phyloP scores from a whole-genome alignment of 768 basidiomycete species.

The Pholiota molesta region DNA sequence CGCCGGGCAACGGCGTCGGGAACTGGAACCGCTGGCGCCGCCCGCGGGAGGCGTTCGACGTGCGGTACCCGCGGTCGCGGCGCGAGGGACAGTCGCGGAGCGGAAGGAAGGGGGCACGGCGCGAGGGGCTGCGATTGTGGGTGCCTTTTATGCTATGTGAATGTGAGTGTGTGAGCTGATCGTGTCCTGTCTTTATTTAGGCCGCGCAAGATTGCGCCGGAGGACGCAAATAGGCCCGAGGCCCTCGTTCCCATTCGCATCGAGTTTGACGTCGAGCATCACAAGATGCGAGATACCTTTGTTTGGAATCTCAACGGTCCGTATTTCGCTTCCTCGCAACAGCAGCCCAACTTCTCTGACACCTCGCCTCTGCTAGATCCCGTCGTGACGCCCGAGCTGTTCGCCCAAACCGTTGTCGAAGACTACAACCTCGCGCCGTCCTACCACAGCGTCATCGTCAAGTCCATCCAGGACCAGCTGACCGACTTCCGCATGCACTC shows the following conservation, averaged over 20 bases:
- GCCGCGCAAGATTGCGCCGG: slow-evolving; percentile 59
- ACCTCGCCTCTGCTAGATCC: slow-evolving; percentile 58
- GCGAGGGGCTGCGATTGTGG: slow-evolving; percentile 78
- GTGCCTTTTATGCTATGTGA: slow-evolving; percentile 36
- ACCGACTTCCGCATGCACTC: slow-evolving; percentile 77
- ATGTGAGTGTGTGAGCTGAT: slow-evolving; percentile 12
- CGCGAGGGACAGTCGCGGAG: slow-evolving; percentile 43
- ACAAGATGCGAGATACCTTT: slow-evolving; percentile 94
- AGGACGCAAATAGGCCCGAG: slow-evolving; percentile 69
- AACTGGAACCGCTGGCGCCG: slow-evolving; percentile 42
- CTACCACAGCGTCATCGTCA: slow-evolving; percentile 70
- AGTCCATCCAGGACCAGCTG: slow-evolving; percentile 88
- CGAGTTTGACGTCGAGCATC: slow-evolving; percentile 94
- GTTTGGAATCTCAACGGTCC: slow-evolving; percentile 96
- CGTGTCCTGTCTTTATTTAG: slow-evolving; percentile 33
- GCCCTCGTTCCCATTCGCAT: slow-evolving; percentile 93
- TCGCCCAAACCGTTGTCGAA: slow-evolving; percentile 89
- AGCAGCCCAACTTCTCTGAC: too few relatives aligned
- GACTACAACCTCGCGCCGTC: slow-evolving; percentile 78
- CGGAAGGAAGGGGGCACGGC: slow-evolving; percentile 54
- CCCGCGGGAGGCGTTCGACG: slow-evolving; percentile 54
- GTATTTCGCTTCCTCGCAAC: slow-evolving; percentile 27
- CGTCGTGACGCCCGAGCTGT: slow-evolving; percentile 84
- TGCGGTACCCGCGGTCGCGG: slow-evolving; percentile 43
- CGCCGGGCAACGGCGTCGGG: slow-evolving; percentile 33